A percentile compares a stretch with the other conserved stretches of the same genome.
Evolutionary conservation across 2,329 filamentous ascomycete genomes (phyloP).

Genomic region (Chaetomiaceae sp.): DNA sequence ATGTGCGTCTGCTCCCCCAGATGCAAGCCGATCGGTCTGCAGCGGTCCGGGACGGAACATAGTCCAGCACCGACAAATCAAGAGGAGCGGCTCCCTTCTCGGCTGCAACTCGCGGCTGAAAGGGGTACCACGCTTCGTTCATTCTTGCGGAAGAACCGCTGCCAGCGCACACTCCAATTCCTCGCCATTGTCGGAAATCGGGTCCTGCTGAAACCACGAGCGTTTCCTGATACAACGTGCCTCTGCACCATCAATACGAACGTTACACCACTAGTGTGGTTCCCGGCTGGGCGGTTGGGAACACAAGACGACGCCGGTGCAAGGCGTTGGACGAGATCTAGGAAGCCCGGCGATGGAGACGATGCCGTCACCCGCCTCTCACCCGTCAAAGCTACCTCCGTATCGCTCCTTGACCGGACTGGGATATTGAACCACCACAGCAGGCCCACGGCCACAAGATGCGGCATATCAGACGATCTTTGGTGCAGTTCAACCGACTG

Average conservation of each 20-base stretch:
- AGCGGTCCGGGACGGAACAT: not conserved
- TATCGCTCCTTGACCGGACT: no score
- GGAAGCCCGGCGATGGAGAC: constrained; percentile 16
- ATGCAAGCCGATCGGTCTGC: no score
- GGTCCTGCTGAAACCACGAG: constrained; percentile 5
- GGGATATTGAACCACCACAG: no score
- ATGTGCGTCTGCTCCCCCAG: no score
- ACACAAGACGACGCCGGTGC: constrained; percentile 14
- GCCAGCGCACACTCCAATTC: not conserved
- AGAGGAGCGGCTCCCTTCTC: not conserved
- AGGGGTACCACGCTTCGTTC: not conserved
- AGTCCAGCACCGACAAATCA: not conserved
- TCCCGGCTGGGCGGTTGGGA: constrained; percentile 9
- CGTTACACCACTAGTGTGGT: constrained; percentile 10
- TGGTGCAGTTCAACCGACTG: no score
- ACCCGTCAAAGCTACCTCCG: no score
- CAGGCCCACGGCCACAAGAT: no score
- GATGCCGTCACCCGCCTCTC: constrained; percentile 20
- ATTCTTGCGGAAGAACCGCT: not conserved
- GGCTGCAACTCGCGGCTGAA: not conserved
- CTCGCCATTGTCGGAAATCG: constrained; percentile 2
- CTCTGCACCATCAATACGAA: constrained; percentile 18
- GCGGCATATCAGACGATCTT: no score
- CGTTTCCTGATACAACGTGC: constrained; percentile 4
- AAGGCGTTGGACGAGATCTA: constrained; percentile 14